Evolutionary conservation across 2,329 filamentous ascomycete species (phyloP).

Genomic region (Cercospora sp.): DNA sequence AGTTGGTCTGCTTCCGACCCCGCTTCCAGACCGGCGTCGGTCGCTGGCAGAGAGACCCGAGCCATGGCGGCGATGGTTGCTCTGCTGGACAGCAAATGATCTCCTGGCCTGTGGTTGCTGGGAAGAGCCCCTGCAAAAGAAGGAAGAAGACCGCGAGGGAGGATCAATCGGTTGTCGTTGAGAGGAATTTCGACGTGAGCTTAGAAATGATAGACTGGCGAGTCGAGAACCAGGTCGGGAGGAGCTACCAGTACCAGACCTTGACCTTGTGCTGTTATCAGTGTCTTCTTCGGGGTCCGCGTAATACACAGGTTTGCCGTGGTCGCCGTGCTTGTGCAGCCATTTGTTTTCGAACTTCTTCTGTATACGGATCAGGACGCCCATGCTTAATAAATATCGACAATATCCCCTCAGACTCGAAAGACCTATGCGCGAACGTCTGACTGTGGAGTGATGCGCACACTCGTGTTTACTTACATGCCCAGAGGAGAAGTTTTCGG

Average conservation of each 20-base stretch:
- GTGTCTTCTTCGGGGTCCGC: constrained; percentile 5
- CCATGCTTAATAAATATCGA: constrained; percentile 8
- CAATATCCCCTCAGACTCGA: neutral
- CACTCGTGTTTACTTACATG: neutral
- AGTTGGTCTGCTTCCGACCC: constrained; percentile 5
- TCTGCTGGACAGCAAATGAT: neutral
- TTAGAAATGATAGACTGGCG: constrained; percentile 5
- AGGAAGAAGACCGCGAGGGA: constrained; percentile 6
- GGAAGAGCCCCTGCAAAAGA: constrained; percentile 13
- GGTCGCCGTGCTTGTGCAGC: constrained; percentile 11
- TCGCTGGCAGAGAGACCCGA: constrained; percentile 8
- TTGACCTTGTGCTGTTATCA: constrained; percentile 1
- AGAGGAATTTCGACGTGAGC: constrained; percentile 7
- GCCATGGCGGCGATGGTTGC: constrained; percentile 8
- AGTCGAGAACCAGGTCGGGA: constrained; percentile 6
- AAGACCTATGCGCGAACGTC: neutral
- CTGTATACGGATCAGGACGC: constrained; percentile 11
- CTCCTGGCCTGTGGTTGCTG: constrained; percentile 7
- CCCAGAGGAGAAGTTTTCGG: constrained; percentile 1
- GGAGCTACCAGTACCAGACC: constrained; percentile 4
- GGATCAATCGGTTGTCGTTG: neutral
- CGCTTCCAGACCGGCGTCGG: constrained; percentile 3
- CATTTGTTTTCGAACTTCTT: constrained; percentile 13
- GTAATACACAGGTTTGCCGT: constrained; percentile 13
- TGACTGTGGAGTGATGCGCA: constrained; percentile 5